Evolutionary conservation across 2,329 filamentous ascomycete genomes (phyloP).

Genomic region (Didymella lethalis): DNA sequence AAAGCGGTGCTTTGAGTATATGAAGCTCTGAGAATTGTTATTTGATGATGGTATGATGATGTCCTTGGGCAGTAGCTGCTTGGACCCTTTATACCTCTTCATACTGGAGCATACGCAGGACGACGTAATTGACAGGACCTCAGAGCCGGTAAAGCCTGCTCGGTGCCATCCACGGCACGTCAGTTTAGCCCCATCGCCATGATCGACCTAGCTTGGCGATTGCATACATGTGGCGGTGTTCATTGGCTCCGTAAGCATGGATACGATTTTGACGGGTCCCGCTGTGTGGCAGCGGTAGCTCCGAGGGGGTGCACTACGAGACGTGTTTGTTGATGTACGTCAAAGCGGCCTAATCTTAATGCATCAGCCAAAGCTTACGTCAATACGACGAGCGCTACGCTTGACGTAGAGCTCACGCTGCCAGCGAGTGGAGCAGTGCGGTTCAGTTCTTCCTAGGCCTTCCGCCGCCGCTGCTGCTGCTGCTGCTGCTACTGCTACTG

Average conservation of each 20-base stretch:
- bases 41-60: slow-evolving; percentile 29
- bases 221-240: slow-evolving; percentile 9
- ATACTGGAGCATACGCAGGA: slow-evolving; percentile 20
- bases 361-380: slow-evolving; percentile 24
- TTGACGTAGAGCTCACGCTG: slow-evolving; percentile 24
- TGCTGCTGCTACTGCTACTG: slow-evolving; percentile 2
- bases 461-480: slow-evolving; percentile 5
- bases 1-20: slow-evolving; percentile 1
- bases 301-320: slow-evolving; percentile 11
- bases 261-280: slow-evolving; percentile 15
- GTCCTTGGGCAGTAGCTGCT: slow-evolving; percentile 12
- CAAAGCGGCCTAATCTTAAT: slow-evolving; percentile 20
- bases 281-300: slow-evolving; percentile 12
- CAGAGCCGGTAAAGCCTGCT: slow-evolving; percentile 12
- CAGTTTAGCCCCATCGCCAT: slow-evolving; percentile 11
- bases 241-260: slow-evolving; percentile 15
- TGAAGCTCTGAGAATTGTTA: slow-evolving; percentile 1
- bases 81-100: slow-evolving; percentile 33
- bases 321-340: slow-evolving; percentile 24
- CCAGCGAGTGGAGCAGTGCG: slow-evolving; percentile 11
- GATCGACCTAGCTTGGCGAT: slow-evolving; percentile 7
- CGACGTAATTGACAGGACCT: slow-evolving; percentile 36
- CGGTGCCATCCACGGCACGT: slow-evolving; percentile 8
- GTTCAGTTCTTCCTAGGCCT: slow-evolving; percentile 12
- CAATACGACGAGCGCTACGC: slow-evolving; percentile 19